phyloP scores from a whole-genome alignment of 257 asterid species.

The Rubia yunnanensis region DNA sequence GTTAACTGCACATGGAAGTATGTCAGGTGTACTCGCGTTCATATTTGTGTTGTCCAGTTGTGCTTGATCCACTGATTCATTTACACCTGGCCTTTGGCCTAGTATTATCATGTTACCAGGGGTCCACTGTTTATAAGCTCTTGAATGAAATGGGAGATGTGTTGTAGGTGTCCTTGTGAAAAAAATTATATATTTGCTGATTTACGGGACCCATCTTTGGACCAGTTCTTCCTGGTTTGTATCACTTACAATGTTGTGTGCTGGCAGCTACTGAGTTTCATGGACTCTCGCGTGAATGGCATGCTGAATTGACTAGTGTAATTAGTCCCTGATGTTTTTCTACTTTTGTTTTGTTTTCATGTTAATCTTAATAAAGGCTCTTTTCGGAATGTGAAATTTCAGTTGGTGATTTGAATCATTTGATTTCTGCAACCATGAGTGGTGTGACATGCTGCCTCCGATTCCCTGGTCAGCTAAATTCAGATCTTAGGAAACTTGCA shows the following conservation, averaged over 20 bases:
- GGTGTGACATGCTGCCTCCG: constrained; percentile 94
- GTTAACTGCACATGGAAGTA: background rate
- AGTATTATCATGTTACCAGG: background rate
- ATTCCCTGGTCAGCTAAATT: constrained; percentile 83
- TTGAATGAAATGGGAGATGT: background rate
- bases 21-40: background rate
- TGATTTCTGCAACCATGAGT: constrained; percentile 86
- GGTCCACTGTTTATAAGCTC: background rate
- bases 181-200: background rate
- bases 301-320: background rate
- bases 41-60: background rate
- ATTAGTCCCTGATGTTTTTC: background rate
- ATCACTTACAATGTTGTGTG: background rate
- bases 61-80: background rate
- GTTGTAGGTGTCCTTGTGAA: background rate
- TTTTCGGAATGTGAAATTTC: constrained; percentile 13
- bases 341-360: background rate
- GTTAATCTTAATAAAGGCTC: background rate
- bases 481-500: constrained; percentile 80
- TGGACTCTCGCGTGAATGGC: background rate
- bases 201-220: background rate
- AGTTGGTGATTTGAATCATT: constrained; percentile 87
- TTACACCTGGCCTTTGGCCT: background rate
- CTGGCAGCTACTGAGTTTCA: background rate
- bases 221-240: too few species aligned